Base-by-base conservation (phyloP, 2,329 filamentous ascomycete species). In the Penicillium sp. region DNA sequence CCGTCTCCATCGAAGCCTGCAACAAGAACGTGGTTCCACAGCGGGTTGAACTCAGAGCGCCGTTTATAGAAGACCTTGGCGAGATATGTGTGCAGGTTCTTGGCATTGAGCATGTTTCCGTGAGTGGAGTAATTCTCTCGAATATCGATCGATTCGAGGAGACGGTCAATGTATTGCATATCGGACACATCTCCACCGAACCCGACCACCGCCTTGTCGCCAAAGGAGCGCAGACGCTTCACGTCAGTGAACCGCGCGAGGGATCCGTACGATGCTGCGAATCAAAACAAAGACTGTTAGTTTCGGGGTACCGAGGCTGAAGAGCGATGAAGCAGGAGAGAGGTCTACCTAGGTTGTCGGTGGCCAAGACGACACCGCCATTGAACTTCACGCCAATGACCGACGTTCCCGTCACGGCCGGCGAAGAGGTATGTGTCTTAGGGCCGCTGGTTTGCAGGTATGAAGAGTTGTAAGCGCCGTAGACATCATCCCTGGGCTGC, bases 101-200 rank as follows among this genome's bases (percentile, higher is more conserved):
- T 88, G 51, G 94, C 94, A 72, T 88, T 90, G 67, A 99, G 86
- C 63, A 71, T 70, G 64, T 80, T 67, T 55, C 74, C 73, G 52
- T 78, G 70, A 49, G 74, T 68, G 44, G 81, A 82, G 80, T 99
- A 97, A 70, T 90, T 88, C 80, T 97, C 92, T 72, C 88, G 83
- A 74, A 95, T 90, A 71, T 89, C 85, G 65, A 97, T 87, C 58
- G 89, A 88, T 69, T 83, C 87, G 64, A 99, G 87, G 68, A 96
- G 85, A 65, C 94, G 81, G 83, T 96, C 89, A 63, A 99, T 85
- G 80, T 95, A 95, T 80, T 99, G 94, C 94, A 99, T 97, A 80
- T 99, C 94, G 60, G 90, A 95, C 65, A 99, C 87, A 79, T 99
- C 94, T 73, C 94, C 94, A 73, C 91, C 90, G 77, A 97, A 95